Percentiles rank a stretch among this genome's conserved stretches.
Conservation (phyloP, 768 basidiomycete genomes). For the Boletus sp. region DNA sequence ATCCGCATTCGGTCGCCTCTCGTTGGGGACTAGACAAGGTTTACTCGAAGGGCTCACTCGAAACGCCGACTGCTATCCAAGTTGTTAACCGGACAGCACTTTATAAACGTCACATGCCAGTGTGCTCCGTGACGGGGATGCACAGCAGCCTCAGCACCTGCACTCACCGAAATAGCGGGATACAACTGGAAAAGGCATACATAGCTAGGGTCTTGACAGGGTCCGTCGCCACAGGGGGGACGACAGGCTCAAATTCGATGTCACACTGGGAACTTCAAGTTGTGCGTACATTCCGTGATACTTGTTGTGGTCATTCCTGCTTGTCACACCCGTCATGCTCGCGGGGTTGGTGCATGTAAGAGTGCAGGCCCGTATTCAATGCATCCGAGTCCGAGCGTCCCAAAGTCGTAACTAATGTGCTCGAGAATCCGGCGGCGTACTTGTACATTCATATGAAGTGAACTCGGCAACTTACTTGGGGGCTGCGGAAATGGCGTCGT, state of each 20-base stretch:
- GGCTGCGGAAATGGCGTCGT: neutral
- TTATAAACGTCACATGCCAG: slow-evolving; percentile 2
- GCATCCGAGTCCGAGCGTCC: neutral
- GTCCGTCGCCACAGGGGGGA: neutral
- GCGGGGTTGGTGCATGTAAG: neutral
- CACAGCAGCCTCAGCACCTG: neutral
- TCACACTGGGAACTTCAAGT: neutral
- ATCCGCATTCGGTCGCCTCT: neutral
- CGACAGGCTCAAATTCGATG: neutral
- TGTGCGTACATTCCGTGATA: neutral
- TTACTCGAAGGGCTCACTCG: neutral
- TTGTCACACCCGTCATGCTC: neutral
- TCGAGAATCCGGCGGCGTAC: neutral
- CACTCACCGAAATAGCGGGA: neutral
- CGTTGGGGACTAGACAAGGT: neutral
- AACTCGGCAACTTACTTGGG: neutral
- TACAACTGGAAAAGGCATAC: neutral
- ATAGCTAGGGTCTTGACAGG: neutral
- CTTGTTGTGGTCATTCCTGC: neutral
- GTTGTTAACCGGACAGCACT: neutral
- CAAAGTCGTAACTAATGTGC: neutral
- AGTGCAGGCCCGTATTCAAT: no score
- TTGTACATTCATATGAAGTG: neutral
- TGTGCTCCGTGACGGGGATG: neutral
- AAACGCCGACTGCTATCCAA: neutral